Base-by-base conservation (phyloP, 192 early-diverging fungal genomes). In the Dissophora ornata region DNA sequence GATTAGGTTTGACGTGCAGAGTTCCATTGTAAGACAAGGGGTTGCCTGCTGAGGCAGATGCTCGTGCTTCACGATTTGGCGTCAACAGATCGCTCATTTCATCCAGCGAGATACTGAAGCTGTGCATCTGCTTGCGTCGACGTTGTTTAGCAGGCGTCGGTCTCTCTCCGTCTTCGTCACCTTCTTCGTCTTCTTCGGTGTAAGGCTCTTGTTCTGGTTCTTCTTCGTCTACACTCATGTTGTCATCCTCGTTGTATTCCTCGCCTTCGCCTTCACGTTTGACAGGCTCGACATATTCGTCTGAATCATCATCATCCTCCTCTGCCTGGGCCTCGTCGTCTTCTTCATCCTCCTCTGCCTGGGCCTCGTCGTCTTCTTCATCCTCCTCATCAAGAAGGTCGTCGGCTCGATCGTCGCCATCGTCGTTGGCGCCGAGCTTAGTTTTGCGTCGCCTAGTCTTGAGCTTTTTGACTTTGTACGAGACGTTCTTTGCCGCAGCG, bases 281-380 rank as follows among this genome's bases (percentile, higher is more conserved):
- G 16, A 54, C 2, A 11, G 55, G 56, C 10, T 56, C 70, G 7
- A 59, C 38, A 21, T 73, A 73, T 28, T 73, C 70, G 50, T 75
- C 71, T 32, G 71, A 75, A 13, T 67, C 63, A 47, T 67, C 61
- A 13, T 57, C 30, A n/a, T 54, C 50, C 22, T 56, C 55, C 32
- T 12, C 11, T 38, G n/a, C 21, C 54, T 22, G 50, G 11, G 1
- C 34, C 7, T 52, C 45, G 15, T 48, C 41, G 16, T 32, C 50
- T 1, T 45, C 29, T 13, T 75, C 57, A 4, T 62, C 29, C 22
- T 62, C 55, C 8, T 32, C 46, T 4, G n/a, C 34, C n/a, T 19
- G 16, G 12, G 26, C 18, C 6, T 63, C 48, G 26, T 50, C 25
- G 48, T 52, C 30, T 5, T 62, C 21, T 28, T n/a, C n/a, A 24